Conservation (phyloP, 305 asterid genomes). For the Ruellia speciosa region DNA sequence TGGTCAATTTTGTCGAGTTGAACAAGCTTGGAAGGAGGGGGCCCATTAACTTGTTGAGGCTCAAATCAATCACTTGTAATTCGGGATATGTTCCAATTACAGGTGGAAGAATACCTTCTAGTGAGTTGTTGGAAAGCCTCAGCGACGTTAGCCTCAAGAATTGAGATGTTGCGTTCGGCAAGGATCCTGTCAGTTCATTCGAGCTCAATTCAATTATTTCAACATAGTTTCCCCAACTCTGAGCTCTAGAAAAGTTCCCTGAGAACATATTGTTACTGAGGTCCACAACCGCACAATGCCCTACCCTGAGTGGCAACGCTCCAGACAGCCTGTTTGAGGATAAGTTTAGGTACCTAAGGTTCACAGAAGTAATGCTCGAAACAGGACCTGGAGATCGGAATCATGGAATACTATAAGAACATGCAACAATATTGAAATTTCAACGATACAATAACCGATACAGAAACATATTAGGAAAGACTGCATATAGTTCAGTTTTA, state of each 20-base stretch:
- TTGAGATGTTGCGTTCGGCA: constrained; percentile 53
- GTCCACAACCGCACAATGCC: constrained; percentile 63
- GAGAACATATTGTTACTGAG: constrained; percentile 60
- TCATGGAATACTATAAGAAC: neutral
- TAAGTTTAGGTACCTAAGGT: constrained; percentile 51
- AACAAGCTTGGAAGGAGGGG: constrained; percentile 50
- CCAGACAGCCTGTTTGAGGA: constrained; percentile 73
- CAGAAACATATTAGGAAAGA: too few species aligned
- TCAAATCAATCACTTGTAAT: constrained; percentile 48
- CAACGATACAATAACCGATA: neutral
- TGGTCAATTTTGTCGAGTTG: constrained; percentile 40
- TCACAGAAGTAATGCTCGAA: constrained; percentile 43
- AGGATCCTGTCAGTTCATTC: constrained; percentile 44
- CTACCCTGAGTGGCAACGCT: constrained; percentile 51
- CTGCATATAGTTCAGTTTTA: too few species aligned
- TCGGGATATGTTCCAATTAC: constrained; percentile 54
- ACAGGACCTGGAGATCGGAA: constrained; percentile 52
- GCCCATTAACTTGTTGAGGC: constrained; percentile 54
- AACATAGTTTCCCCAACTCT: constrained; percentile 68
- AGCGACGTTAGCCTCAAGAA: constrained; percentile 69
- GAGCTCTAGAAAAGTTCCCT: constrained; percentile 60
- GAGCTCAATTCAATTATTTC: constrained; percentile 68
- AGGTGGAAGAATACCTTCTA: constrained; percentile 58
- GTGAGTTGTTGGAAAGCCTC: constrained; percentile 62
- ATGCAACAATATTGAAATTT: neutral